Conservation (phyloP, 495 filamentous ascomycete genomes). For the Talaromyces stipitatus region DNA sequence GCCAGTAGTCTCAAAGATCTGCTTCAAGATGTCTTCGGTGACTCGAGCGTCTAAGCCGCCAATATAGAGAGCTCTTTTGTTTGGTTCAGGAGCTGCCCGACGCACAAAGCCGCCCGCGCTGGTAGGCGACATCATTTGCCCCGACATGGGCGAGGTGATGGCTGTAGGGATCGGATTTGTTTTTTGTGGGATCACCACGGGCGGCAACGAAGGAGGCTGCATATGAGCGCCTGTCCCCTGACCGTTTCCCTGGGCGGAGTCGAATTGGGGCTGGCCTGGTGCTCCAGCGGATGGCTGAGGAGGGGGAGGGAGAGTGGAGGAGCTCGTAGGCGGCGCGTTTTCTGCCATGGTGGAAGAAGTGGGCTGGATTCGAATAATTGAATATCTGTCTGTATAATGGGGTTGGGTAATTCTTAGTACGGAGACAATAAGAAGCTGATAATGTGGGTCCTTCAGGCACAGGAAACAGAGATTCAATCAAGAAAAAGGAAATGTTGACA, state of each 20-base stretch:
- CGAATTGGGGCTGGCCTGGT: constrained; percentile 62
- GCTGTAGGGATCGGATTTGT: constrained; percentile 93
- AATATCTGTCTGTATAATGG: constrained; percentile 5
- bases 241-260: constrained; percentile 56
- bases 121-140: constrained; percentile 72
- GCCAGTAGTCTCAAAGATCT: constrained; percentile 98
- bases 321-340: constrained; percentile 45
- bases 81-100: constrained; percentile 92
- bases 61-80: constrained; percentile 96
- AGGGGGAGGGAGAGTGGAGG: constrained; percentile 53
- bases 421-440: background rate
- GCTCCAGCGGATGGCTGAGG: constrained; percentile 60
- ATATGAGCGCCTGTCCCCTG: constrained; percentile 65
- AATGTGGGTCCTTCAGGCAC: background rate
- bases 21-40: constrained; percentile 91
- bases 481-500: background rate
- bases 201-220: constrained; percentile 86
- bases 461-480: constrained; percentile 7
- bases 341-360: constrained; percentile 54
- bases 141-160: constrained; percentile 79
- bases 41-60: constrained; percentile 92
- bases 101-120: constrained; percentile 75
- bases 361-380: background rate
- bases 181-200: constrained; percentile 89
- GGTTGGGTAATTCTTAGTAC: constrained; percentile 6